Conservation (phyloP, 257 asterid species). For the Osmanthus fragrans region DNA sequence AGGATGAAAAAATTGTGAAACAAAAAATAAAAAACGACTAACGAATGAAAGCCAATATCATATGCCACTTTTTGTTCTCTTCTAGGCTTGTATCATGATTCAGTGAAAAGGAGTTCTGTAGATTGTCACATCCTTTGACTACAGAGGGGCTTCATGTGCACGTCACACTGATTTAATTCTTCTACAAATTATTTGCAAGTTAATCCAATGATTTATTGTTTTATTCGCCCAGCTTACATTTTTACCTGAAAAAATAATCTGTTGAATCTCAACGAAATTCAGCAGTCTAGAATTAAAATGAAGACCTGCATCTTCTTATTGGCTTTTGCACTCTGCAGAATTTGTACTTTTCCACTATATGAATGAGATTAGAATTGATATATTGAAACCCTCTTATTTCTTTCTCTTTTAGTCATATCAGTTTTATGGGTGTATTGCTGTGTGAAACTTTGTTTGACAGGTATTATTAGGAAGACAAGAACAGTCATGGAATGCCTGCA, state of each 20-base stretch:
- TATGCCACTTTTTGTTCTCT: neutral
- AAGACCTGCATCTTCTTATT: constrained; percentile 19
- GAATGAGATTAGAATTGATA: constrained; percentile 13
- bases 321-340: constrained; percentile 18
- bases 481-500: constrained; percentile 99
- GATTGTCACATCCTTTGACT: neutral
- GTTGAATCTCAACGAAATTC: neutral
- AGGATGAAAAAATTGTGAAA: neutral
- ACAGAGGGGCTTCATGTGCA: neutral
- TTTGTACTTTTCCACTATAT: neutral
- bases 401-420: constrained; percentile 12
- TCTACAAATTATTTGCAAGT: neutral
- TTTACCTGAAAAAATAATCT: neutral
- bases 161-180: neutral
- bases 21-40: neutral
- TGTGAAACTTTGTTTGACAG: constrained; percentile 40
- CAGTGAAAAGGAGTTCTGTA: neutral
- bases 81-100: neutral
- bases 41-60: neutral
- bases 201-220: neutral
- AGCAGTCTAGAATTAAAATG: constrained; percentile 2
- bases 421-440: constrained; percentile 12
- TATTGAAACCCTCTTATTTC: constrained; percentile 6
- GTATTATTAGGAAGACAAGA: constrained; percentile 96
- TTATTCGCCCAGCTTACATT: neutral